Percentiles rank a stretch among this genome's conserved stretches.
Conservation (phyloP, 495 filamentous ascomycete genomes). For the Xylaria sp. region DNA sequence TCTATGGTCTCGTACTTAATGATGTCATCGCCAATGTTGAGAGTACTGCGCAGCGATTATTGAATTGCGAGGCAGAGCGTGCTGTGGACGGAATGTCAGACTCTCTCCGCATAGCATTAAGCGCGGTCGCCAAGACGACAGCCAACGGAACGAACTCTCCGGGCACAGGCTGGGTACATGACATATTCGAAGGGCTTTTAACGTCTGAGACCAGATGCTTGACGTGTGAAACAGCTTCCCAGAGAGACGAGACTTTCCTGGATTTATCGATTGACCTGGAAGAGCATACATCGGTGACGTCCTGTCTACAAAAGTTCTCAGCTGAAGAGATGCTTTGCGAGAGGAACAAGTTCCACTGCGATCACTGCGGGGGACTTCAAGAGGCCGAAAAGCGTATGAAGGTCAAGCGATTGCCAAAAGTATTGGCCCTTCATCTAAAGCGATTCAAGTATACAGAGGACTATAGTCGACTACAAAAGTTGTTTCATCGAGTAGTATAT, state of each 20-base stretch:
- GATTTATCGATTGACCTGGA: constrained; percentile 96
- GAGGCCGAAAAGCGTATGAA: constrained; percentile 99
- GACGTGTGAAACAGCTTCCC: constrained; percentile 94
- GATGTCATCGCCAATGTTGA: constrained; percentile 95
- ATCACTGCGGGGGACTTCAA: constrained; percentile 94
- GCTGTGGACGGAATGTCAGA: constrained; percentile 44
- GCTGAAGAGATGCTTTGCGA: constrained; percentile 99
- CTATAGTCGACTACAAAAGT: constrained; percentile 88
- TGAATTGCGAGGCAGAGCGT: constrained; percentile 54
- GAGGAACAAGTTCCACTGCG: constrained; percentile 97
- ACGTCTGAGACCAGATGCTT: constrained; percentile 97
- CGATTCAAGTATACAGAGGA: constrained; percentile 98
- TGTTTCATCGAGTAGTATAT: constrained; percentile 96
- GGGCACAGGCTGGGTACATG: constrained; percentile 90
- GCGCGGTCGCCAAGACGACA: constrained; percentile 47
- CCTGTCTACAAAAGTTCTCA: constrained; percentile 93
- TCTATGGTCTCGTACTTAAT: constrained; percentile 93
- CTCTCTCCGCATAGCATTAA: constrained; percentile 52
- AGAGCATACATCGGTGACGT: constrained; percentile 94
- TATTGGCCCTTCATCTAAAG: constrained; percentile 91
- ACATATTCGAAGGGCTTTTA: constrained; percentile 92
- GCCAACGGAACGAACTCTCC: constrained; percentile 51
- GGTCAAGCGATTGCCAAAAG: constrained; percentile 91
- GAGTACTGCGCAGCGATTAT: constrained; percentile 68
- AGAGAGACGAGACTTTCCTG: constrained; percentile 92